Percentiles rank a stretch among this genome's conserved stretches.
Evolutionary conservation across 768 basidiomycete genomes (phyloP).

Genomic region (Crucibulum laeve): DNA sequence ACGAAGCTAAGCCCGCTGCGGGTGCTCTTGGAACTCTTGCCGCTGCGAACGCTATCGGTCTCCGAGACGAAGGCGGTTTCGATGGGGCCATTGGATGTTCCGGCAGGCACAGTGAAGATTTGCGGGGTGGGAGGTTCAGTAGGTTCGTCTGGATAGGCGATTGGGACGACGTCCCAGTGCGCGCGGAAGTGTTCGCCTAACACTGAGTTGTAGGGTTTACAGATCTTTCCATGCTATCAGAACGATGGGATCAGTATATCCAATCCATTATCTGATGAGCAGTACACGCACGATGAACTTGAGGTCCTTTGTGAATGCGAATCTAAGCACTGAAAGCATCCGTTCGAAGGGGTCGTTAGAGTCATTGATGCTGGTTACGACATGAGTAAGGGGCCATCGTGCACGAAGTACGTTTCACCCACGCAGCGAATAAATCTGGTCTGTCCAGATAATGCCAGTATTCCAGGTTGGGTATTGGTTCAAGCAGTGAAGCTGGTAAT

Average conservation of each 20-base stretch:
- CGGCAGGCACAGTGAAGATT: slow-evolving; percentile 27
- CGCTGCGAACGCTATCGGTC: slow-evolving; percentile 55
- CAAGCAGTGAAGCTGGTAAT: slow-evolving; percentile 86
- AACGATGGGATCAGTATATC: background rate
- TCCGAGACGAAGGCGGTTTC: slow-evolving; percentile 31
- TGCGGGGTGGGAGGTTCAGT: slow-evolving; percentile 41
- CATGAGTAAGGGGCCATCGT: slow-evolving; percentile 3
- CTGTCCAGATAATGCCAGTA: slow-evolving; percentile 94
- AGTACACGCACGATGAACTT: slow-evolving; percentile 72
- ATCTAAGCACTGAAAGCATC: slow-evolving; percentile 89
- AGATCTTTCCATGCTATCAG: slow-evolving; percentile 79
- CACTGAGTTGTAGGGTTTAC: slow-evolving; percentile 90
- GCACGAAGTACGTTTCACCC: slow-evolving; percentile 26
- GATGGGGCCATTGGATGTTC: slow-evolving; percentile 12
- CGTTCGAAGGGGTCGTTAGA: slow-evolving; percentile 89
- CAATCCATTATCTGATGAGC: slow-evolving; percentile 3
- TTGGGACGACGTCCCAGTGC: slow-evolving; percentile 78
- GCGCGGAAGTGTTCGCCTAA: slow-evolving; percentile 87
- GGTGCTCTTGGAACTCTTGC: slow-evolving; percentile 55
- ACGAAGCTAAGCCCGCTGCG: slow-evolving; percentile 52
- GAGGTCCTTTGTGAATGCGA: slow-evolving; percentile 89
- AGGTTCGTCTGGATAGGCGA: slow-evolving; percentile 45
- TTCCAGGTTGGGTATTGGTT: slow-evolving; percentile 93
- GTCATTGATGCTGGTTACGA: slow-evolving; percentile 73
- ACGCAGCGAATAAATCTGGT: slow-evolving; percentile 91